Base-by-base conservation (phyloP, 2,329 filamentous ascomycete species). In the Fusarium stilboides region DNA sequence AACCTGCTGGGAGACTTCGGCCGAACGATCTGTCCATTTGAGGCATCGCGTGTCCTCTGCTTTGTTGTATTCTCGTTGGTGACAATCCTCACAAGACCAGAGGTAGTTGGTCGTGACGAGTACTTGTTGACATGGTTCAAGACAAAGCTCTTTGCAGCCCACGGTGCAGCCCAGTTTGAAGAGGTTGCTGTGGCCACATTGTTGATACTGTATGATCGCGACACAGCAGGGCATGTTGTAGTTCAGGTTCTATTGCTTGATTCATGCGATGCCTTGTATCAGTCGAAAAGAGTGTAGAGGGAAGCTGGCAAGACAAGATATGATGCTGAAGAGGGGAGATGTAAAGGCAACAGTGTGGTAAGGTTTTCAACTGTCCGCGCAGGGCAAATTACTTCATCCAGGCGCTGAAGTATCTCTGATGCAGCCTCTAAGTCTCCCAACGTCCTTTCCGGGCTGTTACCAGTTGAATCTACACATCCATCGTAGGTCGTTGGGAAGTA, bases 191-290 rank as follows among this genome's bases (percentile, higher is more conserved):
- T 79, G 77, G 17, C 44, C n/a, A 54, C 77, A 79, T 49, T 61
- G 67, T 7, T 39, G 52, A 59, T 59, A 77, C 19, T 69, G 62
- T 8, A 77, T 40, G 22, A 77, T 73, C 43, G 68, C 69, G 40
- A 77, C 59, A 52, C 73, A 75, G 68, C 77, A 79, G 24, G 76
- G 74, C 77, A 79, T 78, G 31, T 33, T 59, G 51, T 22, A n/a
- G 54, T n/a, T 6, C 10, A 31, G 10, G 46, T 20, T 12, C n/a
- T 15, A 20, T 6, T 19, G 49, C 39, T 22, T 13, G 28, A 31
- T 31, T 31, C 10, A 31, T 31, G 28, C 28, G 28, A 31, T 31
- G 10, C 10, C 13, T 12, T 31, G 28, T 31, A 13, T 31, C 24
- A 17, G 40, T 42, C 37, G 6, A 22, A 34, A 15, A 5, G 57